Percentiles rank a stretch among this genome's conserved stretches.
Conservation (phyloP, 2,329 filamentous ascomycete species). For the Talaromyces sp. region DNA sequence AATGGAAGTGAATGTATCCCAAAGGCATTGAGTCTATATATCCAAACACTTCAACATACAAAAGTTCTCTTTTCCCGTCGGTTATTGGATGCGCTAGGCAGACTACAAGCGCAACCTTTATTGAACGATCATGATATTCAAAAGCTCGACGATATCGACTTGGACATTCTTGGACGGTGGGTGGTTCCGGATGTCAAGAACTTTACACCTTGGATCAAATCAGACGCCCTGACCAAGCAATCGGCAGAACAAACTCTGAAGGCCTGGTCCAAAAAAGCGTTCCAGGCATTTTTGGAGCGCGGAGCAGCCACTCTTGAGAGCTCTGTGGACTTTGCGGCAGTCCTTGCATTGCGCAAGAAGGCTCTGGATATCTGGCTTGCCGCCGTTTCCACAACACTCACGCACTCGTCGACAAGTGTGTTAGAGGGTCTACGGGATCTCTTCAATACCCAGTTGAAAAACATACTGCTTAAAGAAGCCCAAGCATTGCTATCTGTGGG, state of each 20-base stretch:
- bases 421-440: slow-evolving; percentile 65
- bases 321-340: slow-evolving; percentile 58
- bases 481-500: slow-evolving; percentile 63
- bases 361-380: slow-evolving; percentile 74
- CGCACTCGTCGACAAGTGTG: slow-evolving; percentile 56
- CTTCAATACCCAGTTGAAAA: slow-evolving; percentile 65
- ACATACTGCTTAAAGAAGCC: slow-evolving; percentile 62
- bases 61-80: slow-evolving; percentile 71
- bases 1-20: slow-evolving; percentile 55
- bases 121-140: slow-evolving; percentile 68
- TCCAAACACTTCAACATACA: slow-evolving; percentile 72
- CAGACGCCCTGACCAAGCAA: slow-evolving; percentile 67
- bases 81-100: slow-evolving; percentile 65
- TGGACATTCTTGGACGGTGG: slow-evolving; percentile 77
- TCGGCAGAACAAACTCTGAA: slow-evolving; percentile 61
- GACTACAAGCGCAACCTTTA: slow-evolving; percentile 67
- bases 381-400: slow-evolving; percentile 59
- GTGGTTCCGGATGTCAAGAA: slow-evolving; percentile 77
- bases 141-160: slow-evolving; percentile 64
- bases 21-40: slow-evolving; percentile 67
- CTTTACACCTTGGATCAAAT: slow-evolving; percentile 82
- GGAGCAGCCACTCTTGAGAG: slow-evolving; percentile 37
- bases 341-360: slow-evolving; percentile 66
- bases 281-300: slow-evolving; percentile 57
- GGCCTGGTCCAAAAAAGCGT: slow-evolving; percentile 61